Evolutionary conservation across 2,329 filamentous ascomycete species (phyloP), one percentile per base, ranked within the genome.

Genomic region (Dothistroma septosporum): DNA sequence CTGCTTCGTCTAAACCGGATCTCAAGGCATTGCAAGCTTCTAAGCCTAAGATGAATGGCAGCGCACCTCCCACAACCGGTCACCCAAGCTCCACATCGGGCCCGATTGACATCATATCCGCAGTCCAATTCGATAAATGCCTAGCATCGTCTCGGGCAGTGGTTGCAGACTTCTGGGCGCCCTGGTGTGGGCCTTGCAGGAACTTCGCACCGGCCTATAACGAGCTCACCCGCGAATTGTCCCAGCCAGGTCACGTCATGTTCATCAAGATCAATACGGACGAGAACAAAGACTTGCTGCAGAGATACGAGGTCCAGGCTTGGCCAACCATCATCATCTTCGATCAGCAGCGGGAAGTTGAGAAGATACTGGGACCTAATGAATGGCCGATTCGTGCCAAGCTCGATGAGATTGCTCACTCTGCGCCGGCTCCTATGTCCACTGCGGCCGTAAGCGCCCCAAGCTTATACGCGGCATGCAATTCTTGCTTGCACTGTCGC

Each of bases 401-500:
- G 2, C 33, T 66, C 7, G 60, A 64, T 32, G 57, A 62, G 33
- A 44, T 55, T 10, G 61, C 61, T 16, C 56, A 65, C 49, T 52
- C 61, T 59, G 22, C 49, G 73, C 72, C 10, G 74, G 76, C 59
- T 73, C 74, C 16, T 73, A 71, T 59, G 64, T 69, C 50, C 68
- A 16, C 61, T 14, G 60, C 61, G 4, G 57, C 61, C 14, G 53
- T 24, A 16, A 44, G 55, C 22, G 57, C 57, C 10, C 50, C 35
- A 28, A 53, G 53, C 10, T 32, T 44, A n/a, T 44, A 50, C 19
- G 41, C 32, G 14, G 60, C 53, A 58, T 49, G 56, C n/a, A 69
- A 70, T 4, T 71, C 69, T n/a, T 97, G 94, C 73, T 81, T 96
- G 56, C 79, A 86, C 60, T 97, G 94, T 73, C 86, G 92, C 65